Conservation (phyloP, 345 rosid genomes). For the Sonneratia caseolaris region DNA sequence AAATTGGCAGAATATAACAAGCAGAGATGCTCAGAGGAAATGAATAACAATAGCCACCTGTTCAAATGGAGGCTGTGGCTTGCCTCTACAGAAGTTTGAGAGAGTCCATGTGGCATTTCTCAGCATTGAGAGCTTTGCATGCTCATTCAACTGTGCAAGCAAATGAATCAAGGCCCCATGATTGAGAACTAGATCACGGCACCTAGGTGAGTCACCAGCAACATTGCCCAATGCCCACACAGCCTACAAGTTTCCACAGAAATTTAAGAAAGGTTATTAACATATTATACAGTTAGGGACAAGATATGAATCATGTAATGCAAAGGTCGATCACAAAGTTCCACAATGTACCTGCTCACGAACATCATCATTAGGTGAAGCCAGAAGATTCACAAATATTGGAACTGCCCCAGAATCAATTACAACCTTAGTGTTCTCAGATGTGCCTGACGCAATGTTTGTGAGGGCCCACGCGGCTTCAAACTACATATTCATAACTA, state of each 20-base stretch:
- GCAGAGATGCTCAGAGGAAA: background rate
- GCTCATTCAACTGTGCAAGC: slow-evolving; percentile 62
- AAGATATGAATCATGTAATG: too few relatives aligned
- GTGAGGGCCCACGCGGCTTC: slow-evolving; percentile 96
- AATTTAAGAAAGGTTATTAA: background rate
- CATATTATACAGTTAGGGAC: background rate
- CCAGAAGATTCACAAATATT: slow-evolving; percentile 63
- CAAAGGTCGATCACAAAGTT: too few relatives aligned
- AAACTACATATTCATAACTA: slow-evolving; percentile 27
- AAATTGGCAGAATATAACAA: background rate
- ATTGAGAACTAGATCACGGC: slow-evolving; percentile 78
- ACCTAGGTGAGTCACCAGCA: slow-evolving; percentile 88
- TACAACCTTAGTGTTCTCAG: slow-evolving; percentile 74
- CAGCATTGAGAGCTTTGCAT: slow-evolving; percentile 82
- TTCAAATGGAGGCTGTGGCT: slow-evolving; percentile 85
- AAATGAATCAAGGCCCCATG: slow-evolving; percentile 63
- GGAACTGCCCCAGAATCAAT: slow-evolving; percentile 74
- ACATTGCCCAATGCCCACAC: slow-evolving; percentile 92
- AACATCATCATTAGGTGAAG: slow-evolving; percentile 73
- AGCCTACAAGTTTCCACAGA: slow-evolving; percentile 33
- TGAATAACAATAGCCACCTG: slow-evolving; percentile 31
- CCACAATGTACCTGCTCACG: slow-evolving; percentile 57
- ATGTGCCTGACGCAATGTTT: slow-evolving; percentile 85
- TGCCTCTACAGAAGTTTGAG: slow-evolving; percentile 90
- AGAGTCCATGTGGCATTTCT: slow-evolving; percentile 97